Percentiles rank a stretch among this genome's conserved stretches.
phyloP scores from a whole-genome alignment of 768 basidiomycete genomes.

The Infundibulicybe gibba region DNA sequence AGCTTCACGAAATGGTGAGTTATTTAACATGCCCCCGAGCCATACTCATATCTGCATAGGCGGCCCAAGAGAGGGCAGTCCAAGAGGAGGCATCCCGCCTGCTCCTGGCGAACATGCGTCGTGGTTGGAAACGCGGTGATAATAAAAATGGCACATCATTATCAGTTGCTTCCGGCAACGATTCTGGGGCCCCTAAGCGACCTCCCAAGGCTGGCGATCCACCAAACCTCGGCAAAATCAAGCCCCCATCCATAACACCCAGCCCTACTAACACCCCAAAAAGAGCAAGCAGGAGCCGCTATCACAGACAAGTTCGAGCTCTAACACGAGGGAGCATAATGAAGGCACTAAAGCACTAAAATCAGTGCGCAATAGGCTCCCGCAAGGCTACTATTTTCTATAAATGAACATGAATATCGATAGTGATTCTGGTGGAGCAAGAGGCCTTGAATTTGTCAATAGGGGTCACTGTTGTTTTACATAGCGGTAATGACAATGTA shows the following conservation, averaged over 20 bases:
- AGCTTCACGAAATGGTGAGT: slow-evolving; percentile 83
- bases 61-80: slow-evolving; percentile 76
- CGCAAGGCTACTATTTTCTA: no score
- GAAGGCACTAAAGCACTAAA: no score
- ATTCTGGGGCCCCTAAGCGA: slow-evolving; percentile 44
- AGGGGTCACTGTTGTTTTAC: no score
- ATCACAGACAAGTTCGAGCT: slow-evolving; percentile 70
- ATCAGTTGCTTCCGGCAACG: slow-evolving; percentile 60
- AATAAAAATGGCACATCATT: slow-evolving; percentile 51
- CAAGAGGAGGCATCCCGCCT: slow-evolving; percentile 57
- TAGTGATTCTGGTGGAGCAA: no score
- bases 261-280: slow-evolving; percentile 80
- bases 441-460: no score
- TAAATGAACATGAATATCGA: no score
- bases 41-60: slow-evolving; percentile 34
- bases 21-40: slow-evolving; percentile 2
- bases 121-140: slow-evolving; percentile 85
- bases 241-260: slow-evolving; percentile 63
- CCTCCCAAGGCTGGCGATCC: slow-evolving; percentile 82
- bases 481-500: no score
- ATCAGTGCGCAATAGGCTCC: no score
- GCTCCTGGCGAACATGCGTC: slow-evolving; percentile 74
- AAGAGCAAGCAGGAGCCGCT: slow-evolving; percentile 74
- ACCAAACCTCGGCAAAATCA: slow-evolving; percentile 85
- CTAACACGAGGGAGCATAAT: no score